Evolutionary conservation across 2,329 filamentous ascomycete species (phyloP), one percentile per base, ranked within the genome.

Genomic region (Leptographium lundbergii): DNA sequence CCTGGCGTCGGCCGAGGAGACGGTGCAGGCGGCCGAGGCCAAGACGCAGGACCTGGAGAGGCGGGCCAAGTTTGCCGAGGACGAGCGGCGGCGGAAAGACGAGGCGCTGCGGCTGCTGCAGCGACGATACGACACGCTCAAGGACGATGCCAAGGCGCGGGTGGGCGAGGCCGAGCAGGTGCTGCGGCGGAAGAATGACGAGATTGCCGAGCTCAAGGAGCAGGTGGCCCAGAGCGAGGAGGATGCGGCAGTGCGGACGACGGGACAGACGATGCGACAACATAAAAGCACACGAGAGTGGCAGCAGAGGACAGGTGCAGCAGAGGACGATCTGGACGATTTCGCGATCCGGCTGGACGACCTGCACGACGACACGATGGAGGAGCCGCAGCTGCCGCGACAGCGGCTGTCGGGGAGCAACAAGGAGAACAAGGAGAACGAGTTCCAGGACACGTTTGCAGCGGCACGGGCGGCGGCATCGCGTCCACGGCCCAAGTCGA

Each of bases 101-200:
- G 73, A 77, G 1, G 75, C 79, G 54, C 73, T 83, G 42, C 78
- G 78, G 60, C 72, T 75, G 55, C 69, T 82, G 9, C 76, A 75
- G 65, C 54, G 57, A 32, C 71, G 70, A 52, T 79, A 81, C 61
- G 78, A 82, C 48, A 66, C 72, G 10, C 74, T 83, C 42, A 79
- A 80, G 62, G 74, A 76, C 36, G 75, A 81, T 53, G 77, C 78
- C 22, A 79, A 82, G 61, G 68, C 73, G 6, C 76, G 77, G 45
- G 77, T 81, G n/a, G 70, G 73, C 10, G 81, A 85, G 61, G 79
- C 79, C 4, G 76, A 78, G 64, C 74, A 77, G 19, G 78, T 84
- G 2, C 64, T 85, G 52, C 74, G 79, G 57, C 77, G 77, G 62
- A 81, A 81, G 59, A 80, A 84, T 60, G 72, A 75, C 47, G 81